Evolutionary conservation across 2,329 filamentous ascomycete species (phyloP).

Genomic region (Periglandula ipomoeae): DNA sequence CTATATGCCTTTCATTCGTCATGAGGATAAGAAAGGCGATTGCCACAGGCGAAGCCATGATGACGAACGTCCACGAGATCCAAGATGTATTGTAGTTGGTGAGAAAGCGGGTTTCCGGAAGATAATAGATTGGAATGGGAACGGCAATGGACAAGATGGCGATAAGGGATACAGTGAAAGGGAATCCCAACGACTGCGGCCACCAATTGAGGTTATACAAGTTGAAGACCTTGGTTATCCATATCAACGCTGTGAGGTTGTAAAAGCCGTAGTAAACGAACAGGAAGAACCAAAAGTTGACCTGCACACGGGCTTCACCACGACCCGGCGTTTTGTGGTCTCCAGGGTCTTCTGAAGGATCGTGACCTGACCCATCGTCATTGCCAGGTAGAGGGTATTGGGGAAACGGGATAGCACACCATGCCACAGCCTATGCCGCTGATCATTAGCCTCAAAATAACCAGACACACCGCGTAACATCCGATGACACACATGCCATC

Average conservation of each 20-base stretch:
- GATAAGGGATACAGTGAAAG: conserved; percentile 53
- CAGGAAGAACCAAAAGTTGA: conserved; percentile 66
- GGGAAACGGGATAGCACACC: conserved; percentile 58
- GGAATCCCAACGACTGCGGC: conserved; percentile 55
- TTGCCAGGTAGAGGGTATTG: conserved; percentile 46
- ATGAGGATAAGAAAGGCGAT: conserved; percentile 57
- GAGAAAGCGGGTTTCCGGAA: conserved; percentile 42
- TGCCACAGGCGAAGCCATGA: conserved; percentile 60
- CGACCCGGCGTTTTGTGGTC: conserved; percentile 45
- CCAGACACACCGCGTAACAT: neutral
- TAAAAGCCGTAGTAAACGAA: conserved; percentile 63
- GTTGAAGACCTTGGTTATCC: conserved; percentile 66
- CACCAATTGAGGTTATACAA: conserved; percentile 65
- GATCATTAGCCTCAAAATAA: neutral
- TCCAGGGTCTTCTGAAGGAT: conserved; percentile 8
- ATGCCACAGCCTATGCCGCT: conserved; percentile 43
- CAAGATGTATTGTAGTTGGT: conserved; percentile 56
- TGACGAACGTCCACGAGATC: conserved; percentile 61
- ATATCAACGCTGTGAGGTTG: conserved; percentile 56
- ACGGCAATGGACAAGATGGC: conserved; percentile 49
- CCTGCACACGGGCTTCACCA: conserved; percentile 51
- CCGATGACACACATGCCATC: neutral
- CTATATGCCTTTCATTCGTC: conserved; percentile 53
- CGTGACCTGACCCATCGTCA: conserved; percentile 22
- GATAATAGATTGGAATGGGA: conserved; percentile 51